These are phyloP conservation scores for Paxillus ammoniavirescens DNA, from an alignment of 768 basidiomycete genomes.

Conservation along the genomic window DNA sequence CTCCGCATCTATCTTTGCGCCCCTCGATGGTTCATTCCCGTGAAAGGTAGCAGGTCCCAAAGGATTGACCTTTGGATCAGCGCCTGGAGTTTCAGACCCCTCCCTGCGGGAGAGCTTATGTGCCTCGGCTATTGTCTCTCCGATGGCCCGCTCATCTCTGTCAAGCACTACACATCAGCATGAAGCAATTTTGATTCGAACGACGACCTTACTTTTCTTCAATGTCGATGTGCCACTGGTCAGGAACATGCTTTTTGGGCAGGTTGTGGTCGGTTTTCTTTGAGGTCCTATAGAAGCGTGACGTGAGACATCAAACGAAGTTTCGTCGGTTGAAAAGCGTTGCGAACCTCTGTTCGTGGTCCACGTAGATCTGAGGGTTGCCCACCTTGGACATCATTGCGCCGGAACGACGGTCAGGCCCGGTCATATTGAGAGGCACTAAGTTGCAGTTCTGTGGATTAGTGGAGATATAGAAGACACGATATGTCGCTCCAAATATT, in stretches of 20 bases:
- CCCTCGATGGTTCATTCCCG: constrained; percentile 56
- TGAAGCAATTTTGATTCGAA: neutral
- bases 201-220: constrained; percentile 37
- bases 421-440: constrained; percentile 14
- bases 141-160: constrained; percentile 46
- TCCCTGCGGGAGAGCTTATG: constrained; percentile 31
- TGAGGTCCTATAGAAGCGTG: constrained; percentile 17
- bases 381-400: constrained; percentile 53
- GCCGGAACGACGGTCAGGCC: constrained; percentile 18
- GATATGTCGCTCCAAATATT: too few species aligned
- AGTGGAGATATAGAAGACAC: neutral
- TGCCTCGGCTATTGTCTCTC: constrained; percentile 36
- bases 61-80: constrained; percentile 41
- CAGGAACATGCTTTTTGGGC: constrained; percentile 30
- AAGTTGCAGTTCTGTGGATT: neutral
- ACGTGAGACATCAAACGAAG: neutral
- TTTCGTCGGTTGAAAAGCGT: constrained; percentile 3
- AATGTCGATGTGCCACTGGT: constrained; percentile 37
- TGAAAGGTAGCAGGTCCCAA: constrained; percentile 49
- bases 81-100: constrained; percentile 28
- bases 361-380: constrained; percentile 47
- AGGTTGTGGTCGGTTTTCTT: constrained; percentile 20
- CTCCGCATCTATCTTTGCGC: constrained; percentile 58
- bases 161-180: neutral
- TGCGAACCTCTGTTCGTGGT: constrained; percentile 46